These are phyloP conservation scores for Myxozyma udenii DNA, from an alignment of 805 yeast genomes.

Conservation along the genomic window DNA sequence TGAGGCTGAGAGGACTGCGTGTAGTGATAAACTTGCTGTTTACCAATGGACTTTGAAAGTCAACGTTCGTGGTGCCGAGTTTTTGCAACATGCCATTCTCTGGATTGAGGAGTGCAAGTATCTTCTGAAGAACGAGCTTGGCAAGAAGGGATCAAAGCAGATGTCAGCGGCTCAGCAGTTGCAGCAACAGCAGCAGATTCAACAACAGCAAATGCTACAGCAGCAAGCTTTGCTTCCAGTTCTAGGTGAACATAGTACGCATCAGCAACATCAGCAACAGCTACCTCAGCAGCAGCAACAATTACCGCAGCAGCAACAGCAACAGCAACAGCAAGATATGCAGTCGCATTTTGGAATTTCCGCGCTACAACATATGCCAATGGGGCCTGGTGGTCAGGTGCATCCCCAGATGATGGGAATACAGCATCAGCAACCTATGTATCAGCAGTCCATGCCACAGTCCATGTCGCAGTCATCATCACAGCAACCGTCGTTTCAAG, in stretches of 20 bases:
- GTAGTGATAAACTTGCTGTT: slow-evolving; percentile 30
- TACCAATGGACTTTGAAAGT: slow-evolving; percentile 33
- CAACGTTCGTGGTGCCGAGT: slow-evolving; percentile 33
- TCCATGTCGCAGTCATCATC: background rate
- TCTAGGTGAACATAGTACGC: background rate
- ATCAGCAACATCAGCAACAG: slow-evolving; percentile 2
- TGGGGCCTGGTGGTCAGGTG: background rate
- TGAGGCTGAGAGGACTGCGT: slow-evolving; percentile 22
- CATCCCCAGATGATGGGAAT: background rate
- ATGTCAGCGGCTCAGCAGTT: slow-evolving; percentile 1
- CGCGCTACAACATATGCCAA: background rate
- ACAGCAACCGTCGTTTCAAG: background rate
- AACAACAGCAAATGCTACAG: slow-evolving; percentile 10
- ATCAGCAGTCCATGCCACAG: background rate
- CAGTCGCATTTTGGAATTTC: too few species aligned
- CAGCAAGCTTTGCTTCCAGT: slow-evolving; percentile 9
- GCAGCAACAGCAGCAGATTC: background rate
- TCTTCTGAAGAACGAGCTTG: slow-evolving; percentile 25
- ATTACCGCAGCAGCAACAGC: slow-evolving; percentile 1
- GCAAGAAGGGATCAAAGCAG: slow-evolving; percentile 5
- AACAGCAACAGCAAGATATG: slow-evolving; percentile 7
- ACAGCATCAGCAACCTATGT: background rate
- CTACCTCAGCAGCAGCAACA: slow-evolving; percentile 3
- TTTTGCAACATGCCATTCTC: slow-evolving; percentile 33
- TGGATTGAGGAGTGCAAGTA: slow-evolving; percentile 34